Percentiles rank a stretch among this genome's conserved stretches.
Conservation (phyloP, 306 rosid genomes). For the Prunus dulcis region DNA sequence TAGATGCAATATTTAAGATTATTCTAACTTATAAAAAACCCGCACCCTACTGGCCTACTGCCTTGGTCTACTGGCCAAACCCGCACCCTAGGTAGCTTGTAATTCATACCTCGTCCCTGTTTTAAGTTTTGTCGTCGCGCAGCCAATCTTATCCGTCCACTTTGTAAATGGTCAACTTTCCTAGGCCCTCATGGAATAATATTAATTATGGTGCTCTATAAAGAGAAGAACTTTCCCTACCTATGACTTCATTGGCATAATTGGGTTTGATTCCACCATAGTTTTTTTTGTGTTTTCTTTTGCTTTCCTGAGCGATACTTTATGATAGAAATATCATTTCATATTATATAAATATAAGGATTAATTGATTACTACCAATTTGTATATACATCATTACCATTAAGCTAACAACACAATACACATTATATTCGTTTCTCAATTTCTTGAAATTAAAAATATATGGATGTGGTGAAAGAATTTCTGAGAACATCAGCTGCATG, state of each 20-base stretch:
- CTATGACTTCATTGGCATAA: background rate
- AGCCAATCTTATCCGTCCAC: background rate
- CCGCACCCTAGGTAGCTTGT: background rate
- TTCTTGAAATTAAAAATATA: conserved; percentile 2
- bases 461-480: background rate
- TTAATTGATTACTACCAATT: background rate
- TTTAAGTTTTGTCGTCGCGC: background rate
- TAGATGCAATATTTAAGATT: too few species aligned
- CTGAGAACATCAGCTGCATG: conserved; percentile 22
- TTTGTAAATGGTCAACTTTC: conserved; percentile 1
- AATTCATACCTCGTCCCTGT: background rate
- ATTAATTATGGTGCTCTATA: background rate
- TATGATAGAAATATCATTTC: background rate
- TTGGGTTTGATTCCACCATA: background rate
- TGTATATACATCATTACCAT: background rate
- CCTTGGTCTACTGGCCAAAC: background rate
- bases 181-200: background rate
- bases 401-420: conserved; percentile 1
- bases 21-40: background rate
- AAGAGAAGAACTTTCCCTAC: background rate
- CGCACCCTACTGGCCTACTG: too few species aligned
- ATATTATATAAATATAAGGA: background rate
- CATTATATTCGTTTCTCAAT: background rate
- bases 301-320: background rate
- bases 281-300: background rate